phyloP scores from a whole-genome alignment of 1,284 basidiomycete genomes.

The Heimioporus punctisporus region DNA sequence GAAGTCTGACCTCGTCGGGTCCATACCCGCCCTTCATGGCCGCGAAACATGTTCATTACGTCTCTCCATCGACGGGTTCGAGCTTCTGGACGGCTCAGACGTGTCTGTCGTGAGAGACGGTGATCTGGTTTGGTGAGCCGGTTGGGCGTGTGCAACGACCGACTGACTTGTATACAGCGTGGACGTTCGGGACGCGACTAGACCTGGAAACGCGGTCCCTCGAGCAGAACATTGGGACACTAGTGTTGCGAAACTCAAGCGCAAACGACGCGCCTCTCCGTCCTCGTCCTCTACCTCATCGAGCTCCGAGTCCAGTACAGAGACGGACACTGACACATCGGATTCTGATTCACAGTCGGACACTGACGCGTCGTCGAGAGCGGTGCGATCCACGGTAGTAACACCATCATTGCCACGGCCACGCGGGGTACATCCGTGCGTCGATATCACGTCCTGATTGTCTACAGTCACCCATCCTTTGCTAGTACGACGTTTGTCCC shows the following conservation, averaged over 20 bases:
- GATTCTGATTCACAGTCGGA: conserved; percentile 21
- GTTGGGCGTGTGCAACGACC: accelerated
- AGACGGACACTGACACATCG: conserved; percentile 20
- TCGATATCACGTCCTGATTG: background rate
- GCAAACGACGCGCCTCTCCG: conserved; percentile 28
- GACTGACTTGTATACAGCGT: conserved; percentile 11
- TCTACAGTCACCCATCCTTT: background rate
- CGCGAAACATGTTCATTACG: conserved; percentile 3
- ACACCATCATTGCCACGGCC: background rate
- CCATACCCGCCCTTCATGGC: conserved; percentile 14
- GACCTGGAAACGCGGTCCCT: background rate
- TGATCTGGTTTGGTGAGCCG: conserved; percentile 43
- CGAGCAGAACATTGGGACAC: background rate
- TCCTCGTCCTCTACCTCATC: conserved; percentile 12
- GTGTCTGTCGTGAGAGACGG: conserved; percentile 46
- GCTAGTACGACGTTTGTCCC: conserved; percentile 40
- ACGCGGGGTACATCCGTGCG: conserved; percentile 8
- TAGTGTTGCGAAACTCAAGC: conserved; percentile 15
- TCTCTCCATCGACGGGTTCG: conserved; percentile 46
- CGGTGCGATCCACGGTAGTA: too few species aligned
- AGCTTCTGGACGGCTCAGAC: conserved; percentile 41
- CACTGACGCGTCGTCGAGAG: too few species aligned
- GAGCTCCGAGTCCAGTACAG: conserved; percentile 3
- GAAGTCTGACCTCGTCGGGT: conserved; percentile 20
- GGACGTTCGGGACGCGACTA: background rate